Base-by-base conservation (phyloP, 768 basidiomycete species). In the Boletus fagicola region DNA sequence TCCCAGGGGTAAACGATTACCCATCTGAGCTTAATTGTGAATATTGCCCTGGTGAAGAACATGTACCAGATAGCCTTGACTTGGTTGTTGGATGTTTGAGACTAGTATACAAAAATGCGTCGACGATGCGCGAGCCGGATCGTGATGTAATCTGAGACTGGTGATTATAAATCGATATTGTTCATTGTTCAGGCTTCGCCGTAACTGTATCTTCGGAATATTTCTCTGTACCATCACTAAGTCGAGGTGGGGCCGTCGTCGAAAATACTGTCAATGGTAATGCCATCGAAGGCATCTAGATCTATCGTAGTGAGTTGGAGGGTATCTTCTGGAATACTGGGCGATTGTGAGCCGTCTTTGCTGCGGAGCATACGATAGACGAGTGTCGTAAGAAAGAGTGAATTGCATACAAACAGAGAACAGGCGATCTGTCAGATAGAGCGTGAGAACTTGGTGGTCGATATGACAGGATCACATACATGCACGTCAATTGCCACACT, bases 381-480 rank as follows among this genome's bases (percentile, higher is more conserved):
- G 35, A 58, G 49, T 40, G 24, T 49, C 24, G 53, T 49, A 36
- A 56, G 33, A 16, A 60, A 65, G 11, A 63, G 36, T 0, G 56
- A 49, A 53, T 60, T 63, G 33, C 61, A 63, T 31, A 59, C 56
- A 13, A 61, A 55, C 15, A 63, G 35, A 30, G 57, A 63, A 26
- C 43, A 62, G 18, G 56, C 59, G 5, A 40, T n/a, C 39, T 65
- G 49, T 51, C 26, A n/a, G 49, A 49, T 39, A 50, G 28, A 18
- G 45, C 50, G 49, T 56, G 48, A 48, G 58, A 30, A 8, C 7
- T 2, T 20, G 30, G n/a, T 24, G n/a, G 16, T 46, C 33, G 39
- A 11, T 33, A 49, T 18, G 39, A 22, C 16, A n/a, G 8, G 8
- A 20, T 46, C 20, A 36, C 59, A 47, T 57, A 62, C 65, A 26